A percentile compares a stretch with the other conserved stretches of the same genome.
Evolutionary conservation across 2,329 filamentous ascomycete species (phyloP).

Genomic region (Diaporthe destruens): DNA sequence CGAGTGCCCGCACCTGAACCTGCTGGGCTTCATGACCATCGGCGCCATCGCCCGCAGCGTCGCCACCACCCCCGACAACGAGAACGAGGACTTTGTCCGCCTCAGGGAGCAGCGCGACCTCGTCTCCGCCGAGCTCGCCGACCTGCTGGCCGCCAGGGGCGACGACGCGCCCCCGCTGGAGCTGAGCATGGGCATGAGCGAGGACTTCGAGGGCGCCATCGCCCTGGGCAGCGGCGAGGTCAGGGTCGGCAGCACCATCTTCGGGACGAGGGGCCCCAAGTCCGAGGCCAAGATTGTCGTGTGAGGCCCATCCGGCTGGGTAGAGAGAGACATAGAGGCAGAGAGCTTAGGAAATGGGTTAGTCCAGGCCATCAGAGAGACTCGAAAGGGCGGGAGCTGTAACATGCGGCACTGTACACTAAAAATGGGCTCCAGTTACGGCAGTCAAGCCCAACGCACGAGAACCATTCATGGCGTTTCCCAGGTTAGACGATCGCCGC

Average conservation of each 20-base stretch:
- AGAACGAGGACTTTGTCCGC: conserved; percentile 89
- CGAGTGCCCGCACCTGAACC: conserved; percentile 77
- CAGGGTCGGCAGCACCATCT: conserved; percentile 92
- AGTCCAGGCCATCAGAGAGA: not conserved
- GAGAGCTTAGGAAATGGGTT: not conserved
- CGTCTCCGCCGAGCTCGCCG: conserved; percentile 72
- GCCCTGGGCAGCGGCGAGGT: conserved; percentile 88
- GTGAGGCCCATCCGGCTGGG: conserved; percentile 45
- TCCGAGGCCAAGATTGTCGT: conserved; percentile 78
- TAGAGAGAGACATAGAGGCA: too few relatives aligned
- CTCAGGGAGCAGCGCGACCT: conserved; percentile 78
- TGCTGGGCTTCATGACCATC: conserved; percentile 96
- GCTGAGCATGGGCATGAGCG: conserved; percentile 98
- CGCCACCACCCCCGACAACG: conserved; percentile 78
- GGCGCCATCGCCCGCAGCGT: conserved; percentile 90
- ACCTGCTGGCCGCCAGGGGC: conserved; percentile 46
- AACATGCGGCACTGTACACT: not conserved
- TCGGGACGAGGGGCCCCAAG: conserved; percentile 84
- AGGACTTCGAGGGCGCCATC: conserved; percentile 93
- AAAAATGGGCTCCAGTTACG: not conserved
- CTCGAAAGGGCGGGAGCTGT: not conserved
- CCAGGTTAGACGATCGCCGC: conserved; percentile 11
- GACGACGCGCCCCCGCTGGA: conserved; percentile 70
- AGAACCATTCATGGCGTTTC: conserved; percentile 2
- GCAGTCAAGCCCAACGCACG: not conserved